Evolutionary conservation across 768 basidiomycete species (phyloP).

Genomic region (Termitomyces sp.): DNA sequence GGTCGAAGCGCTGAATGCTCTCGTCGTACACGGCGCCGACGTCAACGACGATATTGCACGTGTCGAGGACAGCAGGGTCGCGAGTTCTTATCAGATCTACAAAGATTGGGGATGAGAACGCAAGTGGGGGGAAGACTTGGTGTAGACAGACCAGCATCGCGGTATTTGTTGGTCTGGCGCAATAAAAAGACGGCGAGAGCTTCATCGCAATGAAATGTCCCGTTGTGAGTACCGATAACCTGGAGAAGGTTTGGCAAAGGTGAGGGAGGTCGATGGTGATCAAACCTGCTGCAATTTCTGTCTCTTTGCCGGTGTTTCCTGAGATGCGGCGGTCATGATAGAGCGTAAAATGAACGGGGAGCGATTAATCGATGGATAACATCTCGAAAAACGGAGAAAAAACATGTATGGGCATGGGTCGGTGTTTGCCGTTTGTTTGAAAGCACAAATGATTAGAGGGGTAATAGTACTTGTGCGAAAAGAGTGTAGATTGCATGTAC

Average conservation of each 20-base stretch:
- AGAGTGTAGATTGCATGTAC: conserved; percentile 3
- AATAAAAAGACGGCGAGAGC: conserved; percentile 91
- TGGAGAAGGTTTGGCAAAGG: conserved; percentile 23
- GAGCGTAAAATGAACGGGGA: not conserved
- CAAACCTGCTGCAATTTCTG: conserved; percentile 36
- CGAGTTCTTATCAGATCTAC: conserved; percentile 68
- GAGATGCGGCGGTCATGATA: conserved; percentile 14
- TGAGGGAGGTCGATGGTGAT: not conserved
- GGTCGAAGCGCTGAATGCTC: conserved; percentile 78
- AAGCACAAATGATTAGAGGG: not conserved
- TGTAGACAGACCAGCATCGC: conserved; percentile 56
- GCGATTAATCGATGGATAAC: not conserved
- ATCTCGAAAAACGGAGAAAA: not conserved
- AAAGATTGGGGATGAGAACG: not conserved
- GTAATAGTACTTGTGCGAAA: not conserved
- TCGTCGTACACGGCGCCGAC: conserved; percentile 93
- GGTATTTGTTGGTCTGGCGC: conserved; percentile 70
- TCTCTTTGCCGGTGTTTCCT: conserved; percentile 28
- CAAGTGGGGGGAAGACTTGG: not conserved
- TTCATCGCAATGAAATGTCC: conserved; percentile 97
- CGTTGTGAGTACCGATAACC: conserved; percentile 92
- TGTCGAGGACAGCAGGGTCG: conserved; percentile 65
- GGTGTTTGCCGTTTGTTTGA: conserved; percentile 13
- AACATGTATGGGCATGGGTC: not conserved
- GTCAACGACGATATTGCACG: conserved; percentile 94